These are phyloP conservation scores for Hibiscus mutabilis DNA, from an alignment of 345 rosid species.

Conservation along the genomic window DNA sequence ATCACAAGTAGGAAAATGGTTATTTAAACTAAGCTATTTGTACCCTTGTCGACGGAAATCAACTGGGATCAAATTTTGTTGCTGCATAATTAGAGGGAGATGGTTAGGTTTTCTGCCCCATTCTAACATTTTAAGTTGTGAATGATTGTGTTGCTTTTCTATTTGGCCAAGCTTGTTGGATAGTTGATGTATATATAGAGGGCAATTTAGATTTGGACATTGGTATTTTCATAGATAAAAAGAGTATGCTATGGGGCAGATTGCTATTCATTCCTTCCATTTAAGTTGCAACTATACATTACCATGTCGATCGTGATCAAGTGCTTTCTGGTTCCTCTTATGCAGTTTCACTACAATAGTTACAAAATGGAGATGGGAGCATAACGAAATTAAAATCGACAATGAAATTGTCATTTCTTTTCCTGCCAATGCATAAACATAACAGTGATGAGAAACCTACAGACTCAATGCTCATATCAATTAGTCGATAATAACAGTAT, in stretches of 20 bases:
- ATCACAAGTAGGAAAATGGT: not conserved
- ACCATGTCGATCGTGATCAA: not conserved
- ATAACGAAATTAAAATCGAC: too few relatives aligned
- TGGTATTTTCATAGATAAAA: not conserved
- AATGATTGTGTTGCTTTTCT: not conserved
- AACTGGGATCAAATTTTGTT: not conserved
- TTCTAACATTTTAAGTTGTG: not conserved
- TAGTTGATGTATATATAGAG: not conserved
- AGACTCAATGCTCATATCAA: too few relatives aligned
- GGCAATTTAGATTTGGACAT: not conserved
- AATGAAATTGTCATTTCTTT: too few relatives aligned
- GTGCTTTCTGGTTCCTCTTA: not conserved
- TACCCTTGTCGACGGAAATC: not conserved
- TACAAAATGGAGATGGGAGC: not conserved
- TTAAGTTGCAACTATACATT: too few relatives aligned
- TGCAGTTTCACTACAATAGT: too few relatives aligned
- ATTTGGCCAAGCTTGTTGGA: not conserved
- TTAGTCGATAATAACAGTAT: too few relatives aligned
- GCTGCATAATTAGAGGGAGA: not conserved
- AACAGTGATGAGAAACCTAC: too few relatives aligned
- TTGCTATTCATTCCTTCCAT: not conserved
- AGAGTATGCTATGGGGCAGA: not conserved
- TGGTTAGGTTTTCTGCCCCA: not conserved
- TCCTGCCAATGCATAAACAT: too few relatives aligned
- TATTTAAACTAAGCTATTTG: not conserved